Percentiles rank a stretch among this genome's conserved stretches.
These are phyloP conservation scores for Verbascum thapsus DNA, from an alignment of 257 asterid species.

Conservation along the genomic window DNA sequence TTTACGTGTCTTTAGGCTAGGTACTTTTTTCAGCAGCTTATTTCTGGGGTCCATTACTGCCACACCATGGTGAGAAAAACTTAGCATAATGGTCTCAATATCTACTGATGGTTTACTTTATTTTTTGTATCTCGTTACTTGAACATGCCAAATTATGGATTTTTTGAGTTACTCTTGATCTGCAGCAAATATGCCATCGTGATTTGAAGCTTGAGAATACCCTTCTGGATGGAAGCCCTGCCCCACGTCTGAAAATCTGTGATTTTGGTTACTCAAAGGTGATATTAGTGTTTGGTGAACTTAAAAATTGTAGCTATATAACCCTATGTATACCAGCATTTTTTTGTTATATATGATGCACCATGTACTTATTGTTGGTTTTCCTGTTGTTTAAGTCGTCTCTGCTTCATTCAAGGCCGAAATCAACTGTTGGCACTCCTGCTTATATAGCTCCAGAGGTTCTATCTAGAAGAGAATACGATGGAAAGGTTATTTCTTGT, in stretches of 20 bases:
- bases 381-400: conserved; percentile 54
- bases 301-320: neutral
- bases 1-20: conserved; percentile 56
- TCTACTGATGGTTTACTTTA: neutral
- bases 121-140: neutral
- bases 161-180: conserved; percentile 9
- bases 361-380: neutral
- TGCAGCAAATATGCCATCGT: conserved; percentile 84
- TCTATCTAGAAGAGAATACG: conserved; percentile 71
- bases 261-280: conserved; percentile 94
- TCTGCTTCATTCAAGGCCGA: conserved; percentile 85
- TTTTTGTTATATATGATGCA: neutral
- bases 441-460: conserved; percentile 93
- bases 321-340: neutral
- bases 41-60: conserved; percentile 81
- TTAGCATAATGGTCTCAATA: neutral
- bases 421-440: conserved; percentile 89
- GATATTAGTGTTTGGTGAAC: neutral
- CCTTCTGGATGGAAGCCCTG: conserved; percentile 81
- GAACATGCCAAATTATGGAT: neutral
- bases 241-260: conserved; percentile 82
- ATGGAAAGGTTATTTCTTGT: conserved; percentile 61
- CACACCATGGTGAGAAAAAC: conserved; percentile 57
- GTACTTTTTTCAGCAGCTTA: conserved; percentile 87
- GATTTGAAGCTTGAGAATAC: conserved; percentile 85